These are phyloP conservation scores for Penicillium paxilli DNA, from an alignment of 495 filamentous ascomycete species.

Conservation along the genomic window DNA sequence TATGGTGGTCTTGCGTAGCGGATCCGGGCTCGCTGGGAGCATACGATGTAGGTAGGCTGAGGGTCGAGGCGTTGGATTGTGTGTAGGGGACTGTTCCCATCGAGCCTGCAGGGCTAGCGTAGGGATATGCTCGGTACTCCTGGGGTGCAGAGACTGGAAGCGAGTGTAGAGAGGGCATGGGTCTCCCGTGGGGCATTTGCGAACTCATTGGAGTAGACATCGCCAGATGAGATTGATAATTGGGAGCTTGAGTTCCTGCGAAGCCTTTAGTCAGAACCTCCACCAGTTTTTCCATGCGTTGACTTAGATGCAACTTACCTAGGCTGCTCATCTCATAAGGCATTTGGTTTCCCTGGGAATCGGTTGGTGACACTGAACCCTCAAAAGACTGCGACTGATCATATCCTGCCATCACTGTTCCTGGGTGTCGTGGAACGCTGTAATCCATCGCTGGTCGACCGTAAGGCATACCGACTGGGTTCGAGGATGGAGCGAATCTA, in stretches of 20 bases:
- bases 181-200: constrained; percentile 32
- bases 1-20: constrained; percentile 25
- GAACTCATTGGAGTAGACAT: constrained; percentile 35
- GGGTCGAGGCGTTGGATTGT: constrained; percentile 35
- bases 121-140: constrained; percentile 39
- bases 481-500: constrained; percentile 31
- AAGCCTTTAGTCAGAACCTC: constrained; percentile 12
- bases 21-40: constrained; percentile 27
- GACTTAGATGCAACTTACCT: no score
- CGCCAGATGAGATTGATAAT: constrained; percentile 32
- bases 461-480: constrained; percentile 35
- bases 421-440: constrained; percentile 27
- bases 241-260: constrained; percentile 33
- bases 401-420: constrained; percentile 32
- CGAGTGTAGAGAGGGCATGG: constrained; percentile 31
- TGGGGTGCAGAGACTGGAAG: constrained; percentile 34
- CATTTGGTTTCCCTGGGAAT: constrained; percentile 22
- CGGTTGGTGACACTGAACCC: constrained; percentile 42
- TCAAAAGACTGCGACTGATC: constrained; percentile 36
- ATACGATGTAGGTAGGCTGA: constrained; percentile 39
- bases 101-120: constrained; percentile 31
- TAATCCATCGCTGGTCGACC: constrained; percentile 37
- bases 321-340: constrained; percentile 30
- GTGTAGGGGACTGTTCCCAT: constrained; percentile 33
- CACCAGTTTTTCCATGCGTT: no score